Percentiles rank a stretch among this genome's conserved stretches.
phyloP scores from a whole-genome alignment of 2,329 filamentous ascomycete species.

The Cladophialophora exuberans region DNA sequence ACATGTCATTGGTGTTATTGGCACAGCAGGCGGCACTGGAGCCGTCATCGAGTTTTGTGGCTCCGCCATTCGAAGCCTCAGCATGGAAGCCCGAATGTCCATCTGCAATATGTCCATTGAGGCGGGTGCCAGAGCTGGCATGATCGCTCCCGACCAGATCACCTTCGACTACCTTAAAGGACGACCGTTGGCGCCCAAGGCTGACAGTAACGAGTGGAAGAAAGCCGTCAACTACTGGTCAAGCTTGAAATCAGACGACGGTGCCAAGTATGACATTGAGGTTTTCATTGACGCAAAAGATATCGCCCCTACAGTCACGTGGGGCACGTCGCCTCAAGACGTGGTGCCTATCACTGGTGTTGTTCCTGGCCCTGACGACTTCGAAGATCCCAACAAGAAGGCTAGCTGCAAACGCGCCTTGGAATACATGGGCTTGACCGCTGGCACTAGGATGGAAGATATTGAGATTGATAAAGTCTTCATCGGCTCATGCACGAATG shows the following conservation, averaged over 20 bases:
- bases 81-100: slow-evolving; percentile 98
- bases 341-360: slow-evolving; percentile 89
- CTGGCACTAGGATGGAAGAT: slow-evolving; percentile 90
- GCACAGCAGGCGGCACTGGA: slow-evolving; percentile 91
- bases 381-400: slow-evolving; percentile 79
- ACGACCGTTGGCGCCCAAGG: slow-evolving; percentile 82
- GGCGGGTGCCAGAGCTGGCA: slow-evolving; percentile 89
- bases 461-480: slow-evolving; percentile 93
- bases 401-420: slow-evolving; percentile 77
- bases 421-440: slow-evolving; percentile 91
- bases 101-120: slow-evolving; percentile 99
- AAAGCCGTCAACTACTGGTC: slow-evolving; percentile 87
- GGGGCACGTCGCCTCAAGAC: slow-evolving; percentile 96
- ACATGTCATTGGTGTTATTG: slow-evolving; percentile 89
- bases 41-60: slow-evolving; percentile 97
- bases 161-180: slow-evolving; percentile 96
- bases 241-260: slow-evolving; percentile 80
- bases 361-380: slow-evolving; percentile 90
- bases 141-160: slow-evolving; percentile 92
- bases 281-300: slow-evolving; percentile 91
- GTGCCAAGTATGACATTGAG: slow-evolving; percentile 85
- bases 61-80: slow-evolving; percentile 83
- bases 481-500: slow-evolving; percentile 97
- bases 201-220: slow-evolving; percentile 85
- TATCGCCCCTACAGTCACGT: slow-evolving; percentile 89